Evolutionary conservation across 1,284 basidiomycete genomes (phyloP), one percentile per base, ranked within the genome.

Genomic region (Pulveroboletus sp.): DNA sequence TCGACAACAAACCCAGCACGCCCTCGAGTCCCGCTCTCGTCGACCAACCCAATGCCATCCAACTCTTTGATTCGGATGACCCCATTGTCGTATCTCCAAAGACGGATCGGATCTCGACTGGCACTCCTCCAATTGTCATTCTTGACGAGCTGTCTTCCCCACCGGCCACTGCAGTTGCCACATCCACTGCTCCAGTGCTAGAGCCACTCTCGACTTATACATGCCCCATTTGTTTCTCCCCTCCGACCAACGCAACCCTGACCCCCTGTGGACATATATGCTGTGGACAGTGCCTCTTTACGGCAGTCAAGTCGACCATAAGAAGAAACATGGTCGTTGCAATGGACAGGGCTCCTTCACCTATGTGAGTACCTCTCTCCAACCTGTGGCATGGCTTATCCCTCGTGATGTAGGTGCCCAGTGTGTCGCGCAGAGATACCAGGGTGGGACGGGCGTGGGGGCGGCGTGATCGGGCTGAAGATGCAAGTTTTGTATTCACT

Each of bases 221-320:
- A 1, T 91, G 90, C 65, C 89, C 89, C 7, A 87, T 92, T 58
- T 92, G 90, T 67, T 89, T 91, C 75, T 84, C 78, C 36, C 79
- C 87, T 2, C 89, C 89, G 2, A 83, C 81, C 1, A 84, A 88
- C 58, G 87, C 90, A 22, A 89, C 87, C 0, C 71, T 91, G 52
- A 90, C 88, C 0, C 88, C 87, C 0, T 92, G 89, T 62, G 89
- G 89, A 0, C 89, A 92, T 60, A 79, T 92, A 43, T 83, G 84
- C 59, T 92, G 89, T 62, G 90, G 88, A 2, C 75, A 81, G 26
- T 92, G 89, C 69, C 77, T 92, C 9, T 92, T 91, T 62, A 83
- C 82, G 1, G 85, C 89, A 0, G 81, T 92, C 42, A 86, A 85
- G 62, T 79, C 85, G 4, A 81, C 83, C 7, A 71, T 85, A 44